Percentiles rank a stretch among this genome's conserved stretches.
Conservation (phyloP, 805 yeast genomes). For the Starmerella apis region DNA sequence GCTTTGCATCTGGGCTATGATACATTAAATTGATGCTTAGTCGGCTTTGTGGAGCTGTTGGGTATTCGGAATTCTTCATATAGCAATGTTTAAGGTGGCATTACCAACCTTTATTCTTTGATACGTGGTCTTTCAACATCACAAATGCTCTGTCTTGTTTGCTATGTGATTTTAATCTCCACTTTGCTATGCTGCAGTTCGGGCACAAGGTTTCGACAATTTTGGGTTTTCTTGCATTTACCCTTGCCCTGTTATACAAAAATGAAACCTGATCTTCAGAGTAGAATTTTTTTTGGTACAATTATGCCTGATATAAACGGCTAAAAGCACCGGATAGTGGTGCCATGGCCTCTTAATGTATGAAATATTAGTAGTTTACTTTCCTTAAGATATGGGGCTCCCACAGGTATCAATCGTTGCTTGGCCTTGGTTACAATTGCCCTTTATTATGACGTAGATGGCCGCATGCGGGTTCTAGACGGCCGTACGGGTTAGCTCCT, state of each 20-base stretch:
- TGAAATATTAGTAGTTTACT: too few species aligned
- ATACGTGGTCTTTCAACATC: too few species aligned
- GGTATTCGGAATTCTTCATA: too few species aligned
- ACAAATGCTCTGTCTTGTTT: not conserved
- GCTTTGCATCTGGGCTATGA: not conserved
- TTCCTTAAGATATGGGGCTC: too few species aligned
- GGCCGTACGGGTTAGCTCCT: not conserved
- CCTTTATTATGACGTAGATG: not conserved
- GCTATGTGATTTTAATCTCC: conserved; percentile 1
- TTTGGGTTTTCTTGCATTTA: not conserved
- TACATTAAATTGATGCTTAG: not conserved
- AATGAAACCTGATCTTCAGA: not conserved
- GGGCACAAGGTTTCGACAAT: not conserved
- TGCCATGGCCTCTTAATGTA: too few species aligned
- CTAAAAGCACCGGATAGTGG: too few species aligned
- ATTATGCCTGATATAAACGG: too few species aligned
- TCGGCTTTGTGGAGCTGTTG: too few species aligned
- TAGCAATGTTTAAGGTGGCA: too few species aligned
- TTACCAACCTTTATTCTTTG: too few species aligned
- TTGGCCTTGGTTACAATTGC: not conserved
- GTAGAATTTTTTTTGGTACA: too few species aligned
- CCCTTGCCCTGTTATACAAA: not conserved
- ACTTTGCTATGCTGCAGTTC: not conserved
- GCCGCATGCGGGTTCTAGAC: not conserved
- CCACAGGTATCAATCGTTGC: too few species aligned